Conservation (phyloP, 495 filamentous ascomycete genomes). For the Penicillium robsamsonii region DNA sequence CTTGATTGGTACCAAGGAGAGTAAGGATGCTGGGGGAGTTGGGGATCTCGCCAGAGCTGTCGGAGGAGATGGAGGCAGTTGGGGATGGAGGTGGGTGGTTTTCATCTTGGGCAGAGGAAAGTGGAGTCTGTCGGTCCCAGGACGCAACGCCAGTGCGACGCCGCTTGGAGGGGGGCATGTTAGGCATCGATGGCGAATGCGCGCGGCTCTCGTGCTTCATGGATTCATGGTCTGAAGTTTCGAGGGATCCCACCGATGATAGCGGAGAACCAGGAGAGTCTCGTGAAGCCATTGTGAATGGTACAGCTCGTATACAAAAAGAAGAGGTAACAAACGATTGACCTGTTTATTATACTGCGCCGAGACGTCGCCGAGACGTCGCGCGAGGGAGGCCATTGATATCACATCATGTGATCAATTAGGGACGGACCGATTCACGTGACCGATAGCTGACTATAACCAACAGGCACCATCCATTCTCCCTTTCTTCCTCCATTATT, state of each 20-base stretch:
- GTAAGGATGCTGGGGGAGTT: constrained; percentile 44
- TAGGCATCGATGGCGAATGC: constrained; percentile 41
- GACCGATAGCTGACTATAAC: background rate
- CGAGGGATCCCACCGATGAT: constrained; percentile 50
- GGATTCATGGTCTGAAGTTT: constrained; percentile 50
- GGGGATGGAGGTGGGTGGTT: constrained; percentile 42
- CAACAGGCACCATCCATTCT: background rate
- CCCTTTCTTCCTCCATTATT: background rate
- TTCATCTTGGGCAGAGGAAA: constrained; percentile 43
- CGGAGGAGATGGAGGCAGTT: constrained; percentile 69
- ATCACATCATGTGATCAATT: background rate
- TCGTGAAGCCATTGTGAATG: constrained; percentile 37
- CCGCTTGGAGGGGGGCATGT: constrained; percentile 53
- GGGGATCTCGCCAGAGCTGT: constrained; percentile 78
- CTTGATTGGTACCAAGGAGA: constrained; percentile 55
- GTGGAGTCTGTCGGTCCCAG: constrained; percentile 51
- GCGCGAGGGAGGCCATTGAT: constrained; percentile 4
- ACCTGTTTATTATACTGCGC: background rate
- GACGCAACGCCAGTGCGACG: constrained; percentile 49
- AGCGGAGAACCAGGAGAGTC: constrained; percentile 52
- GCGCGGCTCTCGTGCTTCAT: constrained; percentile 41
- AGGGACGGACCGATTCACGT: background rate
- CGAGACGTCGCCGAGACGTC: background rate
- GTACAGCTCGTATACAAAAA: background rate
- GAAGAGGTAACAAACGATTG: background rate